Evolutionary conservation across 2,329 filamentous ascomycete species (phyloP), one percentile per base, ranked within the genome.

Genomic region (Fusarium nodosum): DNA sequence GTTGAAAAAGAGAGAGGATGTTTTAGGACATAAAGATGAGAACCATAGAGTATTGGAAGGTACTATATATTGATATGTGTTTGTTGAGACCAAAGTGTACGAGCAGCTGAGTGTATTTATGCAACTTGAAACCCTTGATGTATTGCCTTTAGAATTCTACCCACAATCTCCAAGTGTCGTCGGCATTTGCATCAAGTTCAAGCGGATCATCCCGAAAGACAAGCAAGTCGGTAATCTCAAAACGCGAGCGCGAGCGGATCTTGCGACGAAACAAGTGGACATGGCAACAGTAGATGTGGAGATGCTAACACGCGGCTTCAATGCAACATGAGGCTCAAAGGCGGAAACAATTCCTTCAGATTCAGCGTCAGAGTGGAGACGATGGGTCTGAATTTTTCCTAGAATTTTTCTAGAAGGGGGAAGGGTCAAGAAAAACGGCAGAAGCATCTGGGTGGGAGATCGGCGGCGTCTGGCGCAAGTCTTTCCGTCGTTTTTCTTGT

Each of bases 241-340:
- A 31, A 60, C 45, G 52, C 59, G 60, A 64, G 51, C 59, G 51
- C 60, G 51, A 64, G 59, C 51, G 59, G 59, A 34, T 30, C 24
- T 30, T 30, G 28, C 28, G 28, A 30, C 28, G 28, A 30, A 30
- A 30, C 22, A 10, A 20, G 22, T 51, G 26, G 33, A 51, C 24
- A 22, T 38, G 2, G 1, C 13, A 26, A 50, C 13, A 16, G 22
- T 20, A 16, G 10, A 26, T 26, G 51, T 64, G 51, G 60, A 33
- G 34, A 36, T 8, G 1, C 1, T 12, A 4, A 11, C 26, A 48
- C 42, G 48, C 33, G 42, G 46, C 58, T 16, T 24, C 24, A 22
- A 52, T 56, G 33, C 15, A 51, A 46, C 34, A 48, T 44, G 53
- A 64, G 46, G 53, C 34, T 65, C 45, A 34, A 46, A 42, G n/a